Conservation (phyloP, 179 eudicot genomes). For the Heliamphora ciliata region DNA sequence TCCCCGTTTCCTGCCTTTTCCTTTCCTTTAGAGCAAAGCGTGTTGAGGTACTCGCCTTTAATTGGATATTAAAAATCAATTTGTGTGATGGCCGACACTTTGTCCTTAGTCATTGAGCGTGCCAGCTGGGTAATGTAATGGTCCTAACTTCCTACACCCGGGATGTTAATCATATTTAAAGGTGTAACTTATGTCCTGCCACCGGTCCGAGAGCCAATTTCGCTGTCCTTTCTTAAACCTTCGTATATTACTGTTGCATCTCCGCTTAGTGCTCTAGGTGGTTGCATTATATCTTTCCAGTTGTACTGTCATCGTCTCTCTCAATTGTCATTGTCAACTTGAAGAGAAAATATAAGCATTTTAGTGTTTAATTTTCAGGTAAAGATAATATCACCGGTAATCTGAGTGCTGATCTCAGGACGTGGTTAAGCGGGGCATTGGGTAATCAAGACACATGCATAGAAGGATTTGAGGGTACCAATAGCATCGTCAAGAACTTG, state of each 20-base stretch:
- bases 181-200: too few species aligned
- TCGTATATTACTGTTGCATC: too few species aligned
- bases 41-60: not conserved
- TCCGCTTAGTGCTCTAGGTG: too few species aligned
- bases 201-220: too few species aligned
- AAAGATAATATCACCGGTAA: slow-evolving; percentile 55
- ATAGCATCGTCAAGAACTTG: slow-evolving; percentile 31
- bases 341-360: not conserved
- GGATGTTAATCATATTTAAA: too few species aligned
- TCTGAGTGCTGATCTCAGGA: slow-evolving; percentile 52
- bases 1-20: not conserved
- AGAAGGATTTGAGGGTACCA: slow-evolving; percentile 76
- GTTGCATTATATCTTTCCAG: not conserved
- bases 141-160: too few species aligned
- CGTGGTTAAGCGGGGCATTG: slow-evolving; percentile 72
- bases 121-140: too few species aligned
- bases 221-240: too few species aligned
- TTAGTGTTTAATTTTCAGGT: slow-evolving; percentile 28
- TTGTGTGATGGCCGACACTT: too few species aligned
- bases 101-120: not conserved
- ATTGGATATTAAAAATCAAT: not conserved
- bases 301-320: too few species aligned
- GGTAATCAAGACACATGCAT: slow-evolving; percentile 76
- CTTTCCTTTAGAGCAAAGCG: not conserved
- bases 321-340: not conserved